These are phyloP conservation scores for Erysiphe pisi DNA, from an alignment of 2,329 filamentous ascomycete genomes.

Conservation along the genomic window DNA sequence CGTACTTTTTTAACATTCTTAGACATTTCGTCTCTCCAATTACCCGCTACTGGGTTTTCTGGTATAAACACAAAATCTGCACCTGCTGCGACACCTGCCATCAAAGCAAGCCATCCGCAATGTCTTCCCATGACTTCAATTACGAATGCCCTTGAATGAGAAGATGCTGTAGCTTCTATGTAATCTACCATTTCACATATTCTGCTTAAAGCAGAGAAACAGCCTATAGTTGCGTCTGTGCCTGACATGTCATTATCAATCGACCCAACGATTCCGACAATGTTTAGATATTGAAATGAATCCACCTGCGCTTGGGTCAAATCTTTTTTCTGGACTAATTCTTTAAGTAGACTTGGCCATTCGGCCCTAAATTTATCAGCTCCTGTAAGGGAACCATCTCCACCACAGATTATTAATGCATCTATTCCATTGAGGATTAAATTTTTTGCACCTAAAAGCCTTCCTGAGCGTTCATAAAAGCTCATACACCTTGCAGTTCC, in stretches of 20 bases:
- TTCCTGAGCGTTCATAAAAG: slow-evolving; percentile 80
- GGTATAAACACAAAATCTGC: slow-evolving; percentile 97
- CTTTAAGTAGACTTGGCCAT: slow-evolving; percentile 78
- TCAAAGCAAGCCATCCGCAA: slow-evolving; percentile 93
- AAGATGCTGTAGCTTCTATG: slow-evolving; percentile 88
- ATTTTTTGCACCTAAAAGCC: slow-evolving; percentile 81
- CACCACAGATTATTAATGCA: slow-evolving; percentile 90
- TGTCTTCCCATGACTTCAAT: slow-evolving; percentile 98
- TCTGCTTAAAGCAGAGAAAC: slow-evolving; percentile 74
- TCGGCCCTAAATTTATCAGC: slow-evolving; percentile 87
- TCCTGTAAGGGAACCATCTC: slow-evolving; percentile 90
- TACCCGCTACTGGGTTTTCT: slow-evolving; percentile 74
- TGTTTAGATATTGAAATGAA: slow-evolving; percentile 79
- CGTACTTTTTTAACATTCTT: slow-evolving; percentile 59
- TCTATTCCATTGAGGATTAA: slow-evolving; percentile 89
- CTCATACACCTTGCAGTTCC: slow-evolving; percentile 87
- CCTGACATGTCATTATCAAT: slow-evolving; percentile 98
- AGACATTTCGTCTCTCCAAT: slow-evolving; percentile 87
- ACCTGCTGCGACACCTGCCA: slow-evolving; percentile 88
- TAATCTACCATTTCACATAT: slow-evolving; percentile 96
- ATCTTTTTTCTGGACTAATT: slow-evolving; percentile 65
- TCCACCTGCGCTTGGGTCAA: slow-evolving; percentile 59
- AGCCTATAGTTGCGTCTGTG: slow-evolving; percentile 94
- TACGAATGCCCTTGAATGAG: slow-evolving; percentile 91
- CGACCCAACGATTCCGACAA: slow-evolving; percentile 88